Conservation (phyloP, 2,329 filamentous ascomycete species). For the Chalaropsis ovoidea region DNA sequence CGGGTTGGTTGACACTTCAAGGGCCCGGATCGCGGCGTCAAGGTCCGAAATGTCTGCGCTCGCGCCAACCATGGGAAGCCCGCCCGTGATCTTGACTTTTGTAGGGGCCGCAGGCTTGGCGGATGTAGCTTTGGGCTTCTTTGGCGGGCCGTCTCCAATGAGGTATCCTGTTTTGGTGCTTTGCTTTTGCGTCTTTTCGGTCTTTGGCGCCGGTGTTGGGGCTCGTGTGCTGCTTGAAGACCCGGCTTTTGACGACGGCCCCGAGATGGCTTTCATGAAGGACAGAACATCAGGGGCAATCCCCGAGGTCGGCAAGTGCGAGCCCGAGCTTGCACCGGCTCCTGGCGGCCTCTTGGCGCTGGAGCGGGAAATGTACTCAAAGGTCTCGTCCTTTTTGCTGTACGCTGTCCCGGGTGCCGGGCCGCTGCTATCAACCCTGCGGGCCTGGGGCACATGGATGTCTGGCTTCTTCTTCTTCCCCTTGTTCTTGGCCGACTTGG, state of each 20-base stretch:
- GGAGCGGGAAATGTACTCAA: constrained; percentile 60
- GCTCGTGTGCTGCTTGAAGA: constrained; percentile 29
- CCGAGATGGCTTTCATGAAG: constrained; percentile 8
- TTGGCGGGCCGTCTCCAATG: constrained; percentile 62
- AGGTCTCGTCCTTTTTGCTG: constrained; percentile 57
- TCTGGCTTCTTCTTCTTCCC: constrained; percentile 51
- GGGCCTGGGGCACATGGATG: constrained; percentile 54
- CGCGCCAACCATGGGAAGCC: constrained; percentile 70
- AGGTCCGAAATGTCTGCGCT: constrained; percentile 62
- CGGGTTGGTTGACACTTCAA: constrained; percentile 89
- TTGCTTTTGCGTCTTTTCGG: constrained; percentile 44
- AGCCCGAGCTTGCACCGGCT: neutral
- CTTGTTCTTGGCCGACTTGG: constrained; percentile 38
- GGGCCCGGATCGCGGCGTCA: constrained; percentile 71
- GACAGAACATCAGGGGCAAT: constrained; percentile 11
- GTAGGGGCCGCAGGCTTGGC: constrained; percentile 47
- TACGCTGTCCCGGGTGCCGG: constrained; percentile 58
- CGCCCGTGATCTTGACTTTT: constrained; percentile 65
- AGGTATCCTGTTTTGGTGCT: constrained; percentile 66
- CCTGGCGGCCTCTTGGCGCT: constrained; percentile 24
- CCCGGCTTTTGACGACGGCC: constrained; percentile 1
- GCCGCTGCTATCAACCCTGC: constrained; percentile 54
- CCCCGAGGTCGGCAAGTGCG: neutral
- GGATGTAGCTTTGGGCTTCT: constrained; percentile 34
- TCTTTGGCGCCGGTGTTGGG: constrained; percentile 34